Percentiles rank a stretch among this genome's conserved stretches.
phyloP scores from a whole-genome alignment of 441 rosid species.

The Dalechampia spathulata region DNA sequence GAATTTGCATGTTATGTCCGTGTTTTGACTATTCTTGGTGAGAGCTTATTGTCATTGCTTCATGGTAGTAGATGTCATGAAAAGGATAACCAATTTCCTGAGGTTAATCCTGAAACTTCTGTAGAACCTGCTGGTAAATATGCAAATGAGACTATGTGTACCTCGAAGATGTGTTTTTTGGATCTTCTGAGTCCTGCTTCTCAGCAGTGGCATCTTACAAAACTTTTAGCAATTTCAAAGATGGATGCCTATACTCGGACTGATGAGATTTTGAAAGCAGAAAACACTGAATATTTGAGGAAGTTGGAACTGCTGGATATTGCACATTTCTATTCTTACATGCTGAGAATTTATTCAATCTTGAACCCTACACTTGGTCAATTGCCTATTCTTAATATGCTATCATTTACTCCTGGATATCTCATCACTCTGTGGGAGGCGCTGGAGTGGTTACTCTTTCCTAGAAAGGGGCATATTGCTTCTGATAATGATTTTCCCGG shows the following conservation, averaged over 20 bases:
- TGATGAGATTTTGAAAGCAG: constrained; percentile 23
- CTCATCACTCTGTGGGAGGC: constrained; percentile 62
- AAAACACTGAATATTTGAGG: constrained; percentile 25
- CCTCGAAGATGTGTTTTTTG: constrained; percentile 46
- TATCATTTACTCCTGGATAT: constrained; percentile 88
- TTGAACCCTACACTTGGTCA: constrained; percentile 61
- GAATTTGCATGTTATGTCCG: constrained; percentile 61
- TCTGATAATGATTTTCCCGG: constrained; percentile 17
- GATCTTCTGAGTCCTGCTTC: constrained; percentile 69
- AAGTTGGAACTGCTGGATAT: constrained; percentile 63
- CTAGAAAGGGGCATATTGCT: constrained; percentile 19
- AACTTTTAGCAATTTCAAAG: constrained; percentile 54
- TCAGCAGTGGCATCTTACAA: constrained; percentile 92
- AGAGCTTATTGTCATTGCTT: constrained; percentile 50
- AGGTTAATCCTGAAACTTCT: constrained; percentile 36
- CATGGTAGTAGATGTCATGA: constrained; percentile 36
- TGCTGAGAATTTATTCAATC: constrained; percentile 70
- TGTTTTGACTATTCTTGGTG: constrained; percentile 56
- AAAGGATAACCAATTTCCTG: constrained; percentile 39
- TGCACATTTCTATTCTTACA: constrained; percentile 72
- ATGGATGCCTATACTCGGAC: constrained; percentile 23
- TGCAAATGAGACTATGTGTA: constrained; percentile 25
- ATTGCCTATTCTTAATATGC: constrained; percentile 83
- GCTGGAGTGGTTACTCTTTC: constrained; percentile 52
- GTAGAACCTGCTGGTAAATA: constrained; percentile 12